A percentile compares a stretch with the other conserved stretches of the same genome.
These are phyloP conservation scores for Eucalyptus cloeziana DNA, from an alignment of 345 rosid species.

Conservation along the genomic window DNA sequence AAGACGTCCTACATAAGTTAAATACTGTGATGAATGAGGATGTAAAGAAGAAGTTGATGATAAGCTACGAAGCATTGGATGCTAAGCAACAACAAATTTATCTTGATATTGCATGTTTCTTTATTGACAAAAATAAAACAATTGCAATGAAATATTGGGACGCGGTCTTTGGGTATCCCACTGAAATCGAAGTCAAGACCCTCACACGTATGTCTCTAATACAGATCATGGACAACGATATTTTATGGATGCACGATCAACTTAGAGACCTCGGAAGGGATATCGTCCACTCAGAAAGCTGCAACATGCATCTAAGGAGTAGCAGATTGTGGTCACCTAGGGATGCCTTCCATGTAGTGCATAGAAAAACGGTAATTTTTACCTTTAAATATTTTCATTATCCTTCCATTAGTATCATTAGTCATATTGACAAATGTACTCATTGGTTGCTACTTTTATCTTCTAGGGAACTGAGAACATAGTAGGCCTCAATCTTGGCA, in stretches of 20 bases:
- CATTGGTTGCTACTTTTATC: too few relatives aligned
- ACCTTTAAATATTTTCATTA: neutral
- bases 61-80: neutral
- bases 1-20: neutral
- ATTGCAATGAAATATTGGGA: neutral
- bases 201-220: neutral
- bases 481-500: neutral
- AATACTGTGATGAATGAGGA: neutral
- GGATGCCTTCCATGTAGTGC: neutral
- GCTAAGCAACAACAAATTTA: neutral
- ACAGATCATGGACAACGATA: neutral
- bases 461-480: too few relatives aligned
- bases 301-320: neutral
- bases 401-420: neutral
- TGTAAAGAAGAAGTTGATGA: neutral
- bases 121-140: neutral
- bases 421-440: neutral
- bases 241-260: neutral
- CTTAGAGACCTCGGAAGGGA: neutral
- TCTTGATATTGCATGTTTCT: neutral
- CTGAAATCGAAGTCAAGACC: neutral
- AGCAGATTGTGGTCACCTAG: neutral
- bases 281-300: neutral
- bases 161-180: neutral
- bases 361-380: neutral